Conservation (phyloP, 495 filamentous ascomycete species). For the Neurospora sp. region DNA sequence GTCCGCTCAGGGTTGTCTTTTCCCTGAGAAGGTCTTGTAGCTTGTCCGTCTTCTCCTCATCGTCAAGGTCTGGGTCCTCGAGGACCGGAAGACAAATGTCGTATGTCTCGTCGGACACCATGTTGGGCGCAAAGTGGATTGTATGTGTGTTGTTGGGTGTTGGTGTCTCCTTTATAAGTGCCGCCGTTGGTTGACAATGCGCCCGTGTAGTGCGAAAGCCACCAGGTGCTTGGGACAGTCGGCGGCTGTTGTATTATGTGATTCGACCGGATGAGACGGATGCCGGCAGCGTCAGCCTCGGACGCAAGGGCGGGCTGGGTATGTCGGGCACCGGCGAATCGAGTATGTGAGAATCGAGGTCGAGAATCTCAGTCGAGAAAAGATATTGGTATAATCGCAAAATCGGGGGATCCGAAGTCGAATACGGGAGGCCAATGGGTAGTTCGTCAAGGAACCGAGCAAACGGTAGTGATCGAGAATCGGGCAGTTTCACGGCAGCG, state of each 20-base stretch:
- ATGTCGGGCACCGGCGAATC: not conserved
- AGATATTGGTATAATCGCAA: not conserved
- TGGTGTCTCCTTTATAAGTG: not conserved
- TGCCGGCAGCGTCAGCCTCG: not conserved
- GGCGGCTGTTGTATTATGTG: not conserved
- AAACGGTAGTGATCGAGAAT: not conserved
- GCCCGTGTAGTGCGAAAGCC: slow-evolving; percentile 4
- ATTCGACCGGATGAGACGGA: not conserved
- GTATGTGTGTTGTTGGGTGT: not conserved
- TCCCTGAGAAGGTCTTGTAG: slow-evolving; percentile 76
- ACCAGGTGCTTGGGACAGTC: not conserved
- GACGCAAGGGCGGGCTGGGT: not conserved
- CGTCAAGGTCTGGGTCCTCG: slow-evolving; percentile 69
- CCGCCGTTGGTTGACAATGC: not conserved
- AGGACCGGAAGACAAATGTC: slow-evolving; percentile 84
- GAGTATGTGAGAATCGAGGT: not conserved
- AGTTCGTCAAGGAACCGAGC: slow-evolving; percentile 1
- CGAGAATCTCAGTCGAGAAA: not conserved
- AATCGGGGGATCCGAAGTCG: not conserved
- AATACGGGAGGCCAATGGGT: not conserved
- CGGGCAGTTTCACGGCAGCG: slow-evolving; percentile 7
- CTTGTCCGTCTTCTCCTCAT: slow-evolving; percentile 93
- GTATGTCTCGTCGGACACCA: slow-evolving; percentile 89
- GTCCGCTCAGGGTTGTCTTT: slow-evolving; percentile 66
- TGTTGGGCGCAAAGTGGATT: slow-evolving; percentile 27